Conservation (phyloP, 257 asterid genomes). For the Solanum microdontum region DNA sequence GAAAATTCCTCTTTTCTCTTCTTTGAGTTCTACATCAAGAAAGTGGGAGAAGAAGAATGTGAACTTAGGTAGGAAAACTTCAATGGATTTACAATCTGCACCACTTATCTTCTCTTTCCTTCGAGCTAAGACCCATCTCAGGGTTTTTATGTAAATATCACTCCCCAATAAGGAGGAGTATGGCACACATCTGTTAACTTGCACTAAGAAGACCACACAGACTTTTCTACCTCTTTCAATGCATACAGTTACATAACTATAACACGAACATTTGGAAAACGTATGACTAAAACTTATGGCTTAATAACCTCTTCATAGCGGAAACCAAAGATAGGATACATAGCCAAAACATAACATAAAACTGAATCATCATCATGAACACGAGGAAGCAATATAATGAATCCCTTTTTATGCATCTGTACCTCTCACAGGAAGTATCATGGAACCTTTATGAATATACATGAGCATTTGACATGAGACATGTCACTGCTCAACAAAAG, state of each 20-base stretch:
- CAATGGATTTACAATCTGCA: neutral
- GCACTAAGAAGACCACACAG: neutral
- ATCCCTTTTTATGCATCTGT: neutral
- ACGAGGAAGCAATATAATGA: neutral
- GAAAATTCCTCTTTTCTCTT: neutral
- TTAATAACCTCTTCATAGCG: neutral
- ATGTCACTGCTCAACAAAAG: neutral
- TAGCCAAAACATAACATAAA: neutral
- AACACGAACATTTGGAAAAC: neutral
- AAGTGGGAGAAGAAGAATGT: neutral
- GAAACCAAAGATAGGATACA: neutral
- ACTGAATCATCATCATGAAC: neutral
- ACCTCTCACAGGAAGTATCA: neutral
- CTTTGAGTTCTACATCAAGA: neutral
- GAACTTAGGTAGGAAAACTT: neutral
- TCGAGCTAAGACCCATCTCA: neutral
- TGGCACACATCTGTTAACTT: neutral
- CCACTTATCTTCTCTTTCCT: neutral
- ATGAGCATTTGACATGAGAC: neutral
- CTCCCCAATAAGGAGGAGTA: neutral
- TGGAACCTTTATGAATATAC: neutral
- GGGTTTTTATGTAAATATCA: neutral
- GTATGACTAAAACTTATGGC: neutral
- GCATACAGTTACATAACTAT: neutral
- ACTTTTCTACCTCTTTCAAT: neutral